A percentile compares a stretch with the other conserved stretches of the same genome.
Conservation (phyloP, 345 rosid species). For the Draba incana region DNA sequence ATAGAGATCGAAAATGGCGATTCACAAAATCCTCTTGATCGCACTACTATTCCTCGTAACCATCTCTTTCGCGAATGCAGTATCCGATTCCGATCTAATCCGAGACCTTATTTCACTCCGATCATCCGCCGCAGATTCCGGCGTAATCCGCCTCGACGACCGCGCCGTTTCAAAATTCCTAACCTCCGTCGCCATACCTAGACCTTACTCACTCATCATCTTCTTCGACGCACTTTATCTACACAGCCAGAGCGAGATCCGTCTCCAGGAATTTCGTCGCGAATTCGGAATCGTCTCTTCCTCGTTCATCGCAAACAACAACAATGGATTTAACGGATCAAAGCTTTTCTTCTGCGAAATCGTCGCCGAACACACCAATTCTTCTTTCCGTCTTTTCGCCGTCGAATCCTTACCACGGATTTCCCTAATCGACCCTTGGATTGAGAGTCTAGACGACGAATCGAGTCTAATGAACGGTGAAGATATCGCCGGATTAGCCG, state of each 20-base stretch:
- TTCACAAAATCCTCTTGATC: conserved; percentile 5
- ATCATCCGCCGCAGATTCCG: conserved; percentile 56
- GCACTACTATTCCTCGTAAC: neutral
- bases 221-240: conserved; percentile 76
- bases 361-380: conserved; percentile 64
- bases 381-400: conserved; percentile 64
- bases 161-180: conserved; percentile 61
- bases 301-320: conserved; percentile 65
- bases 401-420: conserved; percentile 77
- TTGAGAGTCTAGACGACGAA: conserved; percentile 53
- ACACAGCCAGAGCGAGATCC: conserved; percentile 56
- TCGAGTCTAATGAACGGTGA: conserved; percentile 60
- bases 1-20: neutral
- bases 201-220: conserved; percentile 72
- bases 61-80: conserved; percentile 17
- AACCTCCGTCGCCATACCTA: conserved; percentile 62
- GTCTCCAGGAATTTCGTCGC: conserved; percentile 51
- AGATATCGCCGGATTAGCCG: conserved; percentile 61
- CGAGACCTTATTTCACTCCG: conserved; percentile 66
- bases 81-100: conserved; percentile 45
- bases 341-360: conserved; percentile 86
- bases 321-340: conserved; percentile 34
- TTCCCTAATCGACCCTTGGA: conserved; percentile 61
- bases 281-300: conserved; percentile 72
- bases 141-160: conserved; percentile 69